A percentile compares a stretch with the other conserved stretches of the same genome.
Evolutionary conservation across 306 rosid genomes (phyloP).

Genomic region (Lagenaria siceraria): DNA sequence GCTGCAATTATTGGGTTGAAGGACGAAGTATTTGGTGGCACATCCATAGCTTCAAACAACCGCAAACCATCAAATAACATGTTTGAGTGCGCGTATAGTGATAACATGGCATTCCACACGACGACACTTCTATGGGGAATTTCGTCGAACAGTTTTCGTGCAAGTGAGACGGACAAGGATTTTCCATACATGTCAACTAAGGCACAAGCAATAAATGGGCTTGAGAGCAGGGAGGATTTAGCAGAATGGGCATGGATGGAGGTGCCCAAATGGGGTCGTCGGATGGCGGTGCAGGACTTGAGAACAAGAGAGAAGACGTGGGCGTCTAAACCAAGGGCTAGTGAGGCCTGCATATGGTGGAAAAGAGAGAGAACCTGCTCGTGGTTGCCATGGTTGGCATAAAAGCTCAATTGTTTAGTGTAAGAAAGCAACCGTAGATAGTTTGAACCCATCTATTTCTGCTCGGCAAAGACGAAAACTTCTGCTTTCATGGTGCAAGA

Average conservation of each 20-base stretch:
- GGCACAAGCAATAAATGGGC: conserved; percentile 41
- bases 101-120: conserved; percentile 57
- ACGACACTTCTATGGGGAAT: conserved; percentile 38
- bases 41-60: conserved; percentile 39
- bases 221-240: conserved; percentile 37
- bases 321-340: conserved; percentile 41
- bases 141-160: conserved; percentile 61
- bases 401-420: conserved; percentile 42
- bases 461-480: not conserved
- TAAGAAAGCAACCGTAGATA: conserved; percentile 25
- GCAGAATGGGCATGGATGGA: conserved; percentile 49
- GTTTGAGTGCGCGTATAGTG: conserved; percentile 27
- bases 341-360: conserved; percentile 48
- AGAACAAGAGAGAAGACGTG: conserved; percentile 69
- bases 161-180: conserved; percentile 24
- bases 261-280: conserved; percentile 38
- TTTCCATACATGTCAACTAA: conserved; percentile 52
- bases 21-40: conserved; percentile 35
- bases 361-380: conserved; percentile 41
- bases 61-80: conserved; percentile 22
- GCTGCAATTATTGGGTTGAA: conserved; percentile 53
- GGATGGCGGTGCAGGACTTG: conserved; percentile 57
- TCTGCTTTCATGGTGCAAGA: not conserved
- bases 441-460: conserved; percentile 24
- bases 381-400: conserved; percentile 38